phyloP scores from a whole-genome alignment of 2,329 filamentous ascomycete genomes.

The Epichloe scottii region DNA sequence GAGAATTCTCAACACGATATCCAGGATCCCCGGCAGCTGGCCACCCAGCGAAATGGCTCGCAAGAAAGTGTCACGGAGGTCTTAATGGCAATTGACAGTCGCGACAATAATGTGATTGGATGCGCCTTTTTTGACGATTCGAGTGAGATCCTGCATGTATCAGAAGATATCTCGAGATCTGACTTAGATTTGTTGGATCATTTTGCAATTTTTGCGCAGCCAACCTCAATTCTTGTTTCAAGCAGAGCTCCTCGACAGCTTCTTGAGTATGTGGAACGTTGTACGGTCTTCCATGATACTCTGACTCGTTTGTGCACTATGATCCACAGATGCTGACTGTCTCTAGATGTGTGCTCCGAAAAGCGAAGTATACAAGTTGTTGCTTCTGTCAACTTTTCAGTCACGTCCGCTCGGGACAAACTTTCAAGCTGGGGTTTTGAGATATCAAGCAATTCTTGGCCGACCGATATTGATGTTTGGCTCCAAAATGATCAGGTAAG shows the following conservation, averaged over 20 bases:
- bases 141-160: slow-evolving; percentile 58
- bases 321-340: slow-evolving; percentile 12
- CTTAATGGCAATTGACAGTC: slow-evolving; percentile 70
- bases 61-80: slow-evolving; percentile 35
- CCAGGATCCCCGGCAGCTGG: neutral
- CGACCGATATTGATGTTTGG: neutral
- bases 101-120: slow-evolving; percentile 57
- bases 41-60: neutral
- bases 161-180: slow-evolving; percentile 62
- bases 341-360: neutral
- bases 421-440: neutral
- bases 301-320: neutral
- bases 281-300: neutral
- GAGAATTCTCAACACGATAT: neutral
- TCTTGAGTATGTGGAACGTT: slow-evolving; percentile 8
- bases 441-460: neutral
- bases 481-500: neutral
- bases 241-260: slow-evolving; percentile 32
- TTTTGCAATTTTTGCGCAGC: slow-evolving; percentile 39
- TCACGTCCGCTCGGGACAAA: slow-evolving; percentile 2
- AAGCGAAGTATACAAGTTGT: neutral
- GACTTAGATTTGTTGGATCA: slow-evolving; percentile 58
- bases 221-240: slow-evolving; percentile 42
- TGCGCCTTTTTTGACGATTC: slow-evolving; percentile 71
- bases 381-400: slow-evolving; percentile 3